Base-by-base conservation (phyloP, 1,284 basidiomycete genomes). In the Irpex sp. region DNA sequence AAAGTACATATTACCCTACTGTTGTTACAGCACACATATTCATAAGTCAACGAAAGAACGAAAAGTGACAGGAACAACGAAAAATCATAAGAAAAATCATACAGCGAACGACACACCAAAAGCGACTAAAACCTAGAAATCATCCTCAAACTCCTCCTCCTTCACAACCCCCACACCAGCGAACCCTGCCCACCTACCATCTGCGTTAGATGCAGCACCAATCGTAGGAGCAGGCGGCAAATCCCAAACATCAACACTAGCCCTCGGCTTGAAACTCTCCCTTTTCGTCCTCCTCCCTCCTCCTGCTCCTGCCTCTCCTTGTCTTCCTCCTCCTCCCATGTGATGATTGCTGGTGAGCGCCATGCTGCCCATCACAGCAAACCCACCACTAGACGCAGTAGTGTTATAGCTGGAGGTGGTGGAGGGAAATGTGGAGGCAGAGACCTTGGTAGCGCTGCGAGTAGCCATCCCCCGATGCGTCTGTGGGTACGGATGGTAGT, bases 241-340 rank as follows among this genome's bases (percentile, higher is more conserved):
- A 31, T 63, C 67, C 67, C 70, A 69, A 53, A 67, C 63, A 54
- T 72, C 77, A 67, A 26, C 74, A 69, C 90, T 92, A 49, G 89
- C 83, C 51, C 90, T 78, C 7, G 91, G 90, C 71, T 84, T 88
- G 73, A 93, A 93, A 72, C 90, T 92, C 76, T 92, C 90, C 65
- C 87, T 79, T 65, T 79, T 71, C 36, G 80, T 78, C 79, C 69
- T 84, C 86, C 73, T 77, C 79, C 60, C 77, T 73, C 15, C 71
- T 86, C 73, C 77, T 79, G 60, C 77, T 73, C 15, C 71, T 71
- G 36, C 65, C 65, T 43, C 64, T 67, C 26, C 26, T 26, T 26
- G 26, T 26, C 26, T 26, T 8, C 73, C 67, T 19, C 39, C 39
- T 9, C 39, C 39, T 43, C 39, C 39, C 39, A 5, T 9, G 26